These are phyloP conservation scores for Leucosporidium scottii DNA, from an alignment of 768 basidiomycete genomes.

Conservation along the genomic window DNA sequence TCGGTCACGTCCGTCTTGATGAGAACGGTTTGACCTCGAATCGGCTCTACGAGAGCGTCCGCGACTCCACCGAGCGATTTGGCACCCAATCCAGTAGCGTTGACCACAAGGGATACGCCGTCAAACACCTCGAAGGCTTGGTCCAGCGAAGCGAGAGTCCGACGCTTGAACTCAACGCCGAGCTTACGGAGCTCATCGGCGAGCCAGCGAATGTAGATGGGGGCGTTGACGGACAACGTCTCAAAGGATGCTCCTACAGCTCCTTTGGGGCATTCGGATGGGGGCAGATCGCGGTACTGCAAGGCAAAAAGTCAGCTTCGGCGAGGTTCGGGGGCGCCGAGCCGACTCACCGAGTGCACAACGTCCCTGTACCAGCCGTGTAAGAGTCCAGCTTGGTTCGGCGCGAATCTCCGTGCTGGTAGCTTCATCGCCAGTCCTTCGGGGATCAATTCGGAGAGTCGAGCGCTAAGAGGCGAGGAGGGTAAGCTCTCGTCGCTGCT, in stretches of 20 bases:
- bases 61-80: slow-evolving; percentile 71
- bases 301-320: background rate
- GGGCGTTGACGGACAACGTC: slow-evolving; percentile 52
- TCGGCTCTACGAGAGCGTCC: slow-evolving; percentile 64
- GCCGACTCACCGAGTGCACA: background rate
- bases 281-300: slow-evolving; percentile 11
- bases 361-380: slow-evolving; percentile 25
- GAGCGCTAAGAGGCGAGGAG: background rate
- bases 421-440: slow-evolving; percentile 12
- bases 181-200: slow-evolving; percentile 44
- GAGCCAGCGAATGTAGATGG: slow-evolving; percentile 52
- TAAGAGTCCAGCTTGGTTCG: slow-evolving; percentile 4
- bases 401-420: slow-evolving; percentile 12
- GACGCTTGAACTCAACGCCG: slow-evolving; percentile 49
- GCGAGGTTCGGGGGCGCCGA: background rate
- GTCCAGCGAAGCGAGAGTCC: slow-evolving; percentile 47
- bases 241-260: slow-evolving; percentile 47
- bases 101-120: slow-evolving; percentile 49
- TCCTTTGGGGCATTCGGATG: slow-evolving; percentile 6
- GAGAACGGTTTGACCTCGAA: slow-evolving; percentile 77
- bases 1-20: slow-evolving; percentile 41
- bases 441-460: slow-evolving; percentile 11
- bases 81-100: slow-evolving; percentile 57
- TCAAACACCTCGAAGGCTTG: slow-evolving; percentile 47
- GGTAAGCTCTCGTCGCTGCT: background rate